Evolutionary conservation across 768 basidiomycete genomes (phyloP).

Genomic region (Serendipita indica): DNA sequence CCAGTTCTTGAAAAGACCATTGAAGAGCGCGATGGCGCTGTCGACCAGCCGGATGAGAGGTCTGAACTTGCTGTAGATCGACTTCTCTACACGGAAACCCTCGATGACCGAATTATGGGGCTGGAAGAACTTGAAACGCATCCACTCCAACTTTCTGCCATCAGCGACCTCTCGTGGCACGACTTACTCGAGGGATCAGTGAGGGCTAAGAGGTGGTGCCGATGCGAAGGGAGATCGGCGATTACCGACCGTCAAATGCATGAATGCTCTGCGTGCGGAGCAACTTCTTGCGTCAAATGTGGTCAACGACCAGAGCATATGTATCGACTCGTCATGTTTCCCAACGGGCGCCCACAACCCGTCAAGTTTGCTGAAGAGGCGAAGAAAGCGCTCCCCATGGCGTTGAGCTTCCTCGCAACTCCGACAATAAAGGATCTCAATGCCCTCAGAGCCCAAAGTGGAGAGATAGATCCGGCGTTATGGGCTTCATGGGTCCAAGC

Average conservation of each 20-base stretch:
- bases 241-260: slow-evolving; percentile 53
- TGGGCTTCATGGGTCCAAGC: slow-evolving; percentile 62
- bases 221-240: slow-evolving; percentile 78
- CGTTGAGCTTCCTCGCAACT: slow-evolving; percentile 37
- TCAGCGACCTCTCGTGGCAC: slow-evolving; percentile 30
- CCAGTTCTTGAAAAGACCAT: slow-evolving; percentile 36
- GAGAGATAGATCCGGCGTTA: slow-evolving; percentile 35
- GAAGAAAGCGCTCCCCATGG: slow-evolving; percentile 79
- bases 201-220: slow-evolving; percentile 63
- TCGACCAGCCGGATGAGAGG: slow-evolving; percentile 39
- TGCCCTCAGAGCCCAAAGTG: slow-evolving; percentile 28
- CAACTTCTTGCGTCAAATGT: slow-evolving; percentile 70
- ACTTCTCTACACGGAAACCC: slow-evolving; percentile 8
- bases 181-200: slow-evolving; percentile 50
- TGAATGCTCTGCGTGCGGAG: slow-evolving; percentile 61
- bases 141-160: slow-evolving; percentile 53
- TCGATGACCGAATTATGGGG: slow-evolving; percentile 50
- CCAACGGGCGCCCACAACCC: slow-evolving; percentile 51
- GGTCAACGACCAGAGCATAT: slow-evolving; percentile 86
- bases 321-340: slow-evolving; percentile 39
- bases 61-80: slow-evolving; percentile 19
- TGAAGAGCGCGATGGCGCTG: slow-evolving; percentile 20
- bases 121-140: slow-evolving; percentile 48
- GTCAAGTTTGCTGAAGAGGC: slow-evolving; percentile 58
- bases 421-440: slow-evolving; percentile 39